Base-by-base conservation (phyloP, 345 rosid species). In the Gynandropsis gynandra region DNA sequence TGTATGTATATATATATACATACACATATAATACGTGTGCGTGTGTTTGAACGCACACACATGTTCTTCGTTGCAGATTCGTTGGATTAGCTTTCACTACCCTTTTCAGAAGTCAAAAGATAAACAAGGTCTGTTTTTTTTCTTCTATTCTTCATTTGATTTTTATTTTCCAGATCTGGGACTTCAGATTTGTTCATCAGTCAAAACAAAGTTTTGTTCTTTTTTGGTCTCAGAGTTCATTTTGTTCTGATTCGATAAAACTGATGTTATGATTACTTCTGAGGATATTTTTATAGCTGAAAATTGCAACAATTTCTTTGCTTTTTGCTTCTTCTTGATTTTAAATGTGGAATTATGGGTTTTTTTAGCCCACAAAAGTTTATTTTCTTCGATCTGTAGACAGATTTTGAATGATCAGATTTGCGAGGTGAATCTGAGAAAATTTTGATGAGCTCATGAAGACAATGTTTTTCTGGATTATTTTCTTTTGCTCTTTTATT, bases 1-100 rank as follows among this genome's bases (percentile, higher is more conserved):
- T 36, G 40, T 9, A 9, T 36, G 20, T 51, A 16, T 57, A 38
- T 58, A 65, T 45, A 32, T 35, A 38, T 58, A 44, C 21, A 41
- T 46, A 45, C 29, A 13, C 1, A 33, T 33, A 16, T 18, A 11
- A 52, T 45, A 46, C 41, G 64, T 58, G 59, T 58, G 54, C 31
- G 27, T 40, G 43, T 56, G 53, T 57, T 61, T 50, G 69, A 35
- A 56, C 24, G 49, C 24, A 56, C 10, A 59, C 59, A 47, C 65
- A 65, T 65, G 59, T 58, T 59, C 70, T 65, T 59, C 61, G 32
- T 66, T 41, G 56, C 37, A 40, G 64, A 54, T 65, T 65, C 64
- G 39, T 58, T 45, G 32, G 36, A 32, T 58, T 58, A 33, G 40
- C 11, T 33, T 51, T 64, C 50, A 49, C 40, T 37, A 47, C 18